Conservation (phyloP, 176 grass and related monocot genomes). For the Aegilops umbellulata region DNA sequence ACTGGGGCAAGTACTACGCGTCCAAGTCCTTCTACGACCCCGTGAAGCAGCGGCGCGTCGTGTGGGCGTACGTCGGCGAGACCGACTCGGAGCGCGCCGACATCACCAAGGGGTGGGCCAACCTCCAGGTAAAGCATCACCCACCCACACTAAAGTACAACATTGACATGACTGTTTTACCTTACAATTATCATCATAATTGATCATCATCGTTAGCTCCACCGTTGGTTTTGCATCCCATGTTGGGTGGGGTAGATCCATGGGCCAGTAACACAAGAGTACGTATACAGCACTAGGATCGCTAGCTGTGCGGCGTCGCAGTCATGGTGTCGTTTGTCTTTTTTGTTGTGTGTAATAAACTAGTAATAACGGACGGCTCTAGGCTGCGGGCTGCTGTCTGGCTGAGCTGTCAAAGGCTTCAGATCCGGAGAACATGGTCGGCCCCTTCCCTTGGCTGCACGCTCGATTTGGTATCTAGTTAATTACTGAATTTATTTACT, state of each 20-base stretch:
- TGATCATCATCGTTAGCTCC: not conserved
- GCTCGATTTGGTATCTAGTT: not conserved
- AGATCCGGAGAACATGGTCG: not conserved
- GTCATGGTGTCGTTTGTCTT: not conserved
- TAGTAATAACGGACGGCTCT: not conserved
- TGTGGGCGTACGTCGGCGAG: conserved; percentile 66
- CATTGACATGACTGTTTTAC: not conserved
- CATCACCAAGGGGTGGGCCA: conserved; percentile 57
- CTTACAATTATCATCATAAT: not conserved
- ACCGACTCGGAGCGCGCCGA: conserved; percentile 57
- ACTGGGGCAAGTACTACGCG: conserved; percentile 68
- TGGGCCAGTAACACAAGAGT: not conserved
- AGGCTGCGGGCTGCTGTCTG: not conserved
- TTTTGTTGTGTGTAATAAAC: not conserved
- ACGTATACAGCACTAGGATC: too few species aligned
- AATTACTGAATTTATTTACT: not conserved
- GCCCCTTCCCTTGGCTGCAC: not conserved
- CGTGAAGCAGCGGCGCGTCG: conserved; percentile 38
- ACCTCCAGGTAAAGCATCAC: not conserved
- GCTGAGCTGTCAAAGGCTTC: not conserved
- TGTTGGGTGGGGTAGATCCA: too few species aligned
- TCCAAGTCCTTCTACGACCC: conserved; percentile 67
- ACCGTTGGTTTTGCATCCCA: not conserved
- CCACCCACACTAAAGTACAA: too few species aligned
- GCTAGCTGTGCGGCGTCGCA: not conserved